Percentiles rank a stretch among this genome's conserved stretches.
Conservation (phyloP, 345 rosid genomes). For the Salix viminalis region DNA sequence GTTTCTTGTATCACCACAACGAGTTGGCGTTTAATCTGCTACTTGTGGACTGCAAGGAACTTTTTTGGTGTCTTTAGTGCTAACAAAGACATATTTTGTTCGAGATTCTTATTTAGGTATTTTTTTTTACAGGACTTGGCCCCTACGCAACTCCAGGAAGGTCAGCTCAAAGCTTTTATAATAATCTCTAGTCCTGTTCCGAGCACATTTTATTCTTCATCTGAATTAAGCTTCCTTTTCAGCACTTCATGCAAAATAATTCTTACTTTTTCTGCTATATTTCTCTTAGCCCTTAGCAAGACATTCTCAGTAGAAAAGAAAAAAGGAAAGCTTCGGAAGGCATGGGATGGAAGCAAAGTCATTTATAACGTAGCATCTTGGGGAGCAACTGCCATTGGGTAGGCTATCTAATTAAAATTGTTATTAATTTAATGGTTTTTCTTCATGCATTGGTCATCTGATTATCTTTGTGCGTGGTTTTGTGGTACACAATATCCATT, state of each 20-base stretch:
- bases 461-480: neutral
- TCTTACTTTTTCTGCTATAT: constrained; percentile 14
- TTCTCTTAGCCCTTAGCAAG: constrained; percentile 68
- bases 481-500: neutral
- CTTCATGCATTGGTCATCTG: neutral
- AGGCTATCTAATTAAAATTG: constrained; percentile 5
- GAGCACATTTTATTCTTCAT: constrained; percentile 2
- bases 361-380: constrained; percentile 90
- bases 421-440: neutral
- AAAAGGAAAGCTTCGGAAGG: constrained; percentile 91
- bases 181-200: neutral
- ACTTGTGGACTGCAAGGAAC: neutral
- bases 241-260: neutral
- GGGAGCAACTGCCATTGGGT: constrained; percentile 98
- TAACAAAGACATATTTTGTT: neutral
- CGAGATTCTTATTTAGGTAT: neutral
- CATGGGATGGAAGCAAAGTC: constrained; percentile 99
- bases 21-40: neutral
- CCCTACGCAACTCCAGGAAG: constrained; percentile 92
- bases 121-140: constrained; percentile 57
- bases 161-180: constrained; percentile 32
- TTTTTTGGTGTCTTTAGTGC: neutral
- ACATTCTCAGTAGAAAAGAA: constrained; percentile 79
- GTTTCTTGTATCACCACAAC: neutral
- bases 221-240: neutral